These are phyloP conservation scores for Ceriops zippeliana DNA, from an alignment of 345 rosid species.

Conservation along the genomic window DNA sequence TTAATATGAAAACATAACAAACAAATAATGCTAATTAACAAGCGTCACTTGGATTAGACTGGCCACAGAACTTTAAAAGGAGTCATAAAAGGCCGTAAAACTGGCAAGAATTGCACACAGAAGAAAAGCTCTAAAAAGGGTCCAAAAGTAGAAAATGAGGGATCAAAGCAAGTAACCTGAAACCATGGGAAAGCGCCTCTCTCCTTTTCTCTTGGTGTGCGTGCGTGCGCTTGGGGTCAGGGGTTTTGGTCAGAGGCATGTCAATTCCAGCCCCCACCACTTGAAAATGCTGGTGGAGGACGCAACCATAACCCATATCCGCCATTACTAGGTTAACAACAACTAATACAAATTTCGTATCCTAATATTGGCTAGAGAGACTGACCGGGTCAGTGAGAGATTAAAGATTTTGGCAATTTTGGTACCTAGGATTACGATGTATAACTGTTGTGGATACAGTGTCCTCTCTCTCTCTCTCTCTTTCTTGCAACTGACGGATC, in stretches of 20 bases:
- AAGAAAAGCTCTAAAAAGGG: conserved; percentile 13
- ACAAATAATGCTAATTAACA: not conserved
- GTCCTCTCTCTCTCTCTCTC: conserved; percentile 22
- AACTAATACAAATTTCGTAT: not conserved
- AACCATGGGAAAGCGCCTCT: conserved; percentile 8
- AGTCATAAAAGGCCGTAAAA: conserved; percentile 18
- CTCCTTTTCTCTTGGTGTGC: conserved; percentile 5
- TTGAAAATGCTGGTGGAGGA: conserved; percentile 33
- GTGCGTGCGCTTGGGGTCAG: conserved; percentile 12
- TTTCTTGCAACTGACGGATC: conserved; percentile 19
- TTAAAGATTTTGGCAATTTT: conserved; percentile 39
- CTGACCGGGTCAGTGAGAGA: conserved; percentile 24
- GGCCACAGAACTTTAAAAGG: conserved; percentile 7
- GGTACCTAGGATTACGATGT: conserved; percentile 54
- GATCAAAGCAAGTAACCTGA: conserved; percentile 34
- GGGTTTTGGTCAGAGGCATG: conserved; percentile 18
- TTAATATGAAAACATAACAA: not conserved
- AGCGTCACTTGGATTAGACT: conserved; percentile 7
- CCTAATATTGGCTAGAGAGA: conserved; percentile 20
- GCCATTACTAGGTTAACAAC: conserved; percentile 13
- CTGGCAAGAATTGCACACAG: conserved; percentile 5
- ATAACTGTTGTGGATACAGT: conserved; percentile 44
- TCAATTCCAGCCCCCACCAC: conserved; percentile 31
- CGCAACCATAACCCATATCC: conserved; percentile 31
- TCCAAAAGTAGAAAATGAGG: conserved; percentile 30